These are phyloP conservation scores for Sugiyamaella neomexicana DNA, from an alignment of 1,139 yeast species.

Conservation along the genomic window DNA sequence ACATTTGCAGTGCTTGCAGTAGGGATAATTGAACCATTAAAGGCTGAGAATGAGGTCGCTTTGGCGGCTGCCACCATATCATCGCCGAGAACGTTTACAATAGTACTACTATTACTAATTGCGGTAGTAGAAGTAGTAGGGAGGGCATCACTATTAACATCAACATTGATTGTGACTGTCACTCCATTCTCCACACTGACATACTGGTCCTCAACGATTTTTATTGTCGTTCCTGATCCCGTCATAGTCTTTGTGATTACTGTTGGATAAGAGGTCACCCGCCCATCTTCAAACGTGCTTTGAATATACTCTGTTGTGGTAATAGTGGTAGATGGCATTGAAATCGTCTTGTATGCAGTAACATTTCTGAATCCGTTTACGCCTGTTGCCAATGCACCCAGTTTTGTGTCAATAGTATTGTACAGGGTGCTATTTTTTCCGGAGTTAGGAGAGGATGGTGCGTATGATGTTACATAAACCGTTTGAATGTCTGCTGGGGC, in stretches of 20 bases:
- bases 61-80: too few species aligned
- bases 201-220: constrained; percentile 1
- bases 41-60: neutral
- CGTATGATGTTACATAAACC: constrained; percentile 5
- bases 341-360: constrained; percentile 1
- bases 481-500: constrained; percentile 6
- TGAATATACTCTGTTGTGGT: neutral
- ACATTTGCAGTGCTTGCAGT: constrained; percentile 1
- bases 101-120: neutral
- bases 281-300: constrained; percentile 4
- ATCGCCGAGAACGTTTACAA: neutral
- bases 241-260: neutral
- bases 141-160: neutral
- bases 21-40: neutral
- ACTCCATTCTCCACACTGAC: constrained; percentile 2
- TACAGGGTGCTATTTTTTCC: neutral
- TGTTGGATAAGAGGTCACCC: neutral
- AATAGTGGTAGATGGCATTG: neutral
- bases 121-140: neutral
- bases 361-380: neutral
- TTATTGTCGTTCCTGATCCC: constrained; percentile 1
- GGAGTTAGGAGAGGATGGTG: neutral
- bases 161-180: constrained; percentile 10
- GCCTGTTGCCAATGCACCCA: neutral
- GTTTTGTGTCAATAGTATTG: neutral